phyloP scores from a whole-genome alignment of 441 rosid genomes.

The Melastoma candidum region DNA sequence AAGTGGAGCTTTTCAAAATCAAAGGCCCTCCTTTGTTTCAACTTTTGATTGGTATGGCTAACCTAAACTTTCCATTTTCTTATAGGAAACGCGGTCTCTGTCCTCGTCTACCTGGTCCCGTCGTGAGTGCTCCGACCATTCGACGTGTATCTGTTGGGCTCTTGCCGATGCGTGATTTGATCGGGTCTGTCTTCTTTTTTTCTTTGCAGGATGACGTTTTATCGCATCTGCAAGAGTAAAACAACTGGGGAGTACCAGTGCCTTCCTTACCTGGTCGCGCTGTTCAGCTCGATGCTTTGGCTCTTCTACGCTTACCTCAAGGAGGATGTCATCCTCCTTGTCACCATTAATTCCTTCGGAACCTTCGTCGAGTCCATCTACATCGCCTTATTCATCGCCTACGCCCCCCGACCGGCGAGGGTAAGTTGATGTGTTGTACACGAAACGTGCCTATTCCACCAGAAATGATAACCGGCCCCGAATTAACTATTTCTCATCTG shows the following conservation, averaged over 20 bases:
- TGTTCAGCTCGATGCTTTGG: constrained; percentile 87
- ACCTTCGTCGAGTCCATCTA: constrained; percentile 56
- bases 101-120: constrained; percentile 70
- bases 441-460: background rate
- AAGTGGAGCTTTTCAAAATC: background rate
- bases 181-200: no score
- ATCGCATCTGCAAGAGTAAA: constrained; percentile 49
- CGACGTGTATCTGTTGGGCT: background rate
- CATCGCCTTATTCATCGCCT: constrained; percentile 46
- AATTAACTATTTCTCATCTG: no score
- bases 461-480: no score
- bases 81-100: constrained; percentile 66
- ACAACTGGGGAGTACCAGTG: constrained; percentile 71
- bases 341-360: constrained; percentile 80
- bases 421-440: constrained; percentile 20
- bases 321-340: constrained; percentile 41
- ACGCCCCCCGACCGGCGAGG: constrained; percentile 40
- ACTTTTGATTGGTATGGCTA: background rate
- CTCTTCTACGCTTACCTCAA: constrained; percentile 64
- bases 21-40: background rate
- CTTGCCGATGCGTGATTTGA: background rate
- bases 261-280: constrained; percentile 67
- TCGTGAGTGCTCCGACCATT: constrained; percentile 35
- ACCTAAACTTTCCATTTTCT: background rate
- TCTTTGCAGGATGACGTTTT: constrained; percentile 58